A percentile compares a stretch with the other conserved stretches of the same genome.
Evolutionary conservation across 176 grass and related monocot species (phyloP).

Genomic region (Musa troglodytarum): DNA sequence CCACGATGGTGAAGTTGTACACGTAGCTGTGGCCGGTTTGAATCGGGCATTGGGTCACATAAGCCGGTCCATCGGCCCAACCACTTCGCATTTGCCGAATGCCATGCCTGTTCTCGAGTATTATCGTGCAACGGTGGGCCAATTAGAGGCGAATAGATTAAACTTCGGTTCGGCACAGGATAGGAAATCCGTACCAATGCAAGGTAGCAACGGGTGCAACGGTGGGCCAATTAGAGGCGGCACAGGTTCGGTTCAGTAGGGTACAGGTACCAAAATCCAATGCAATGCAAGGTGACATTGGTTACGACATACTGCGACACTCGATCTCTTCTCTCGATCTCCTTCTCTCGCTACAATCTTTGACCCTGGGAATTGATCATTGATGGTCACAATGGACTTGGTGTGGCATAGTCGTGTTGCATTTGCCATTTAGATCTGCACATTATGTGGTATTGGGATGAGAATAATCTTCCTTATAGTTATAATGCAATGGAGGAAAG

Average conservation of each 20-base stretch:
- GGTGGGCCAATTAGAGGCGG: too few relatives aligned
- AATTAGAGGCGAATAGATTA: background rate
- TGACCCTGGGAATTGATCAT: slow-evolving; percentile 2
- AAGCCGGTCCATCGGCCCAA: slow-evolving; percentile 1
- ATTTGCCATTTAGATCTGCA: background rate
- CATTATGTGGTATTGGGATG: background rate
- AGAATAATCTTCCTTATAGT: background rate
- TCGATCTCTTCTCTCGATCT: too few relatives aligned
- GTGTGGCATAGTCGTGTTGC: background rate
- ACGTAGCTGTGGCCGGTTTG: background rate
- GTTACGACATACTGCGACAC: too few relatives aligned
- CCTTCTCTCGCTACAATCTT: slow-evolving; percentile 4
- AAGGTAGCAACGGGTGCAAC: too few relatives aligned
- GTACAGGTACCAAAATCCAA: too few relatives aligned
- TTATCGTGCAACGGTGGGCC: background rate
- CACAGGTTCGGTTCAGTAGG: too few relatives aligned
- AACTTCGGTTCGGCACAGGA: background rate
- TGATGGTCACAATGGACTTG: background rate
- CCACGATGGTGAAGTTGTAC: too few relatives aligned
- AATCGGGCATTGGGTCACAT: background rate
- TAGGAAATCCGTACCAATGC: background rate
- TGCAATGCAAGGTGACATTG: slow-evolving; percentile 5
- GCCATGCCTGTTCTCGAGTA: background rate
- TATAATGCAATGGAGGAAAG: too few relatives aligned
- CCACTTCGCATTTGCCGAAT: background rate